phyloP scores from a whole-genome alignment of 2,329 filamentous ascomycete genomes.

The Ophiostoma sp. region DNA sequence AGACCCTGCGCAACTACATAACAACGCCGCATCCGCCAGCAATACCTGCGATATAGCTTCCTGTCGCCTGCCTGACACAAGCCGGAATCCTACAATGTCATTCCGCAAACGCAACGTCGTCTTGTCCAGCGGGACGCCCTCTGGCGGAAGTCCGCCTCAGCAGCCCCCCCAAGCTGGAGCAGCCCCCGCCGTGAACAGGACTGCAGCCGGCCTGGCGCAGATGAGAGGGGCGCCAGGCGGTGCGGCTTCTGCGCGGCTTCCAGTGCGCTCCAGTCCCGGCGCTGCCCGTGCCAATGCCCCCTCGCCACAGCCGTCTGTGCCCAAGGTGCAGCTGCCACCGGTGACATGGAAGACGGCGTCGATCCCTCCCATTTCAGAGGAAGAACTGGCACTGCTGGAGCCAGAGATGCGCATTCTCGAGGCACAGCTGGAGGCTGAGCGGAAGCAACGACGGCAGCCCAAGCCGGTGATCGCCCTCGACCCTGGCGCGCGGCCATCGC shows the following conservation, averaged over 20 bases:
- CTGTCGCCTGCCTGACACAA: not conserved
- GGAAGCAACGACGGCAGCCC: not conserved
- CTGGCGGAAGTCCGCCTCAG: conserved; percentile 16
- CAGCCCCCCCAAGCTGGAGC: conserved; percentile 4
- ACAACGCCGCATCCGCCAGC: not conserved
- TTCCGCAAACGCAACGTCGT: conserved; percentile 55
- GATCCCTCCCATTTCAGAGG: conserved; percentile 13
- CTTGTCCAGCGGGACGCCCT: conserved; percentile 36
- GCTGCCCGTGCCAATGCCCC: not conserved
- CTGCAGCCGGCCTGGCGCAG: conserved; percentile 5
- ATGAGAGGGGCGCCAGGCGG: not conserved
- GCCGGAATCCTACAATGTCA: conserved; percentile 42
- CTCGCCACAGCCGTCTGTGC: not conserved
- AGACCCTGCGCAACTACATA: not conserved
- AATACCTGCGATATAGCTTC: not conserved
- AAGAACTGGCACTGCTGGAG: conserved; percentile 16
- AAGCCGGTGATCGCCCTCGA: conserved; percentile 31
- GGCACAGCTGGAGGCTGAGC: conserved; percentile 18
- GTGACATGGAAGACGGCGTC: conserved; percentile 21
- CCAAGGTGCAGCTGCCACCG: conserved; percentile 1
- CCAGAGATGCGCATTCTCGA: conserved; percentile 24
- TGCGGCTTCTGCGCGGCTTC: not conserved
- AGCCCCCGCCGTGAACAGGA: not conserved
- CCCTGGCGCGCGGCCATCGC: conserved; percentile 68
- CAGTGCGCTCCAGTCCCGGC: not conserved